These are phyloP conservation scores for Xerocomus nothofagi DNA, from an alignment of 1,284 basidiomycete genomes.

Conservation along the genomic window DNA sequence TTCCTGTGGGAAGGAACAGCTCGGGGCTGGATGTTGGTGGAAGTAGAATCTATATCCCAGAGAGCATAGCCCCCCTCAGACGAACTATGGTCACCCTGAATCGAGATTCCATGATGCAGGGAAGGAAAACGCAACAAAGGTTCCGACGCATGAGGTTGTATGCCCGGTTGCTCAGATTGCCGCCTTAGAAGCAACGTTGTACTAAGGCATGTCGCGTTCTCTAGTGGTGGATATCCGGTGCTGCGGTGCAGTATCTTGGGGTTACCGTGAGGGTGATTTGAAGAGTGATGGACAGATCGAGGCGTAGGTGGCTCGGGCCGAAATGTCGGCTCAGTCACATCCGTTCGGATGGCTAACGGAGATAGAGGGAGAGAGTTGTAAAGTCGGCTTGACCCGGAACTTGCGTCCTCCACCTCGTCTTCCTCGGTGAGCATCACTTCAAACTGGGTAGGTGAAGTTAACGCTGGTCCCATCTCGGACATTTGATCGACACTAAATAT, in stretches of 20 bases:
- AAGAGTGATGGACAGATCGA: constrained; percentile 3
- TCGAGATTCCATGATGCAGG: not conserved
- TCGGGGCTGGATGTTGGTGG: not conserved
- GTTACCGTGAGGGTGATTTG: not conserved
- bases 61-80: not conserved
- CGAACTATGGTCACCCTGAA: not conserved
- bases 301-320: not conserved
- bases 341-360: constrained; percentile 6
- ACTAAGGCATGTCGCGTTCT: not conserved
- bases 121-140: not conserved
- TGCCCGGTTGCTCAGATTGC: not conserved
- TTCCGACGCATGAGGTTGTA: constrained; percentile 1
- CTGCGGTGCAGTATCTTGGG: not conserved
- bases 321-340: not conserved
- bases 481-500: constrained; percentile 24
- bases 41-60: constrained; percentile 6
- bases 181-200: not conserved
- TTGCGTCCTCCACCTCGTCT: constrained; percentile 23
- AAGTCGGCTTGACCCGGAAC: constrained; percentile 17
- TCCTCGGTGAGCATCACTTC: constrained; percentile 20
- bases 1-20: not conserved
- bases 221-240: constrained; percentile 1
- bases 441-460: constrained; percentile 32
- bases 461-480: constrained; percentile 22
- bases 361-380: constrained; percentile 12